phyloP scores from a whole-genome alignment of 192 early-diverging fungal genomes.

The Linderina pennispora region DNA sequence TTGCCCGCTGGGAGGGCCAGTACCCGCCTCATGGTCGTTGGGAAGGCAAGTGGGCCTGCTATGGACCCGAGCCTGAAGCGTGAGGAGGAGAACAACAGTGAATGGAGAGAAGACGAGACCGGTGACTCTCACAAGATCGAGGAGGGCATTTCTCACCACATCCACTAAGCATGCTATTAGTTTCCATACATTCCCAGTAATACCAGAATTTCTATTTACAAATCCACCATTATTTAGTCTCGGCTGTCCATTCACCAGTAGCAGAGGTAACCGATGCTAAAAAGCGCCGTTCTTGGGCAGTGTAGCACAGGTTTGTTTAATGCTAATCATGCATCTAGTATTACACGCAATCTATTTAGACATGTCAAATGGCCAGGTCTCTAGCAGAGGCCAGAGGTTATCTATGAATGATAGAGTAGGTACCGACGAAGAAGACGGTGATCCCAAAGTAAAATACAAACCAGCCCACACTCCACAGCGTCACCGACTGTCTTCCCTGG shows the following conservation, averaged over 20 bases:
- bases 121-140: background rate
- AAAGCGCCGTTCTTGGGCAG: too few species aligned
- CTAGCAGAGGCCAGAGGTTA: too few species aligned
- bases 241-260: too few species aligned
- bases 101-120: background rate
- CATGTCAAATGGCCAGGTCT: too few species aligned
- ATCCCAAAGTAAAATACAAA: background rate
- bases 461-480: background rate
- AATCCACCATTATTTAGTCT: too few species aligned
- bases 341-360: too few species aligned
- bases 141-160: background rate
- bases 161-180: too few species aligned
- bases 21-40: conserved; percentile 47
- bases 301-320: too few species aligned
- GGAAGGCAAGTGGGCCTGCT: conserved; percentile 27
- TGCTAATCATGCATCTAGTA: too few species aligned
- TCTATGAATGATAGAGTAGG: background rate
- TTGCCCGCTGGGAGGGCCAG: conserved; percentile 60
- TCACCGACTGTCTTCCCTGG: background rate
- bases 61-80: background rate
- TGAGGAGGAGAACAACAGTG: background rate
- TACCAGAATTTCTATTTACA: too few species aligned
- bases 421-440: background rate
- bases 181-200: too few species aligned
- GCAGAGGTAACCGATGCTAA: too few species aligned